Evolutionary conservation across 2,329 filamentous ascomycete genomes (phyloP).

Genomic region (Zymoseptoria ardabiliae): DNA sequence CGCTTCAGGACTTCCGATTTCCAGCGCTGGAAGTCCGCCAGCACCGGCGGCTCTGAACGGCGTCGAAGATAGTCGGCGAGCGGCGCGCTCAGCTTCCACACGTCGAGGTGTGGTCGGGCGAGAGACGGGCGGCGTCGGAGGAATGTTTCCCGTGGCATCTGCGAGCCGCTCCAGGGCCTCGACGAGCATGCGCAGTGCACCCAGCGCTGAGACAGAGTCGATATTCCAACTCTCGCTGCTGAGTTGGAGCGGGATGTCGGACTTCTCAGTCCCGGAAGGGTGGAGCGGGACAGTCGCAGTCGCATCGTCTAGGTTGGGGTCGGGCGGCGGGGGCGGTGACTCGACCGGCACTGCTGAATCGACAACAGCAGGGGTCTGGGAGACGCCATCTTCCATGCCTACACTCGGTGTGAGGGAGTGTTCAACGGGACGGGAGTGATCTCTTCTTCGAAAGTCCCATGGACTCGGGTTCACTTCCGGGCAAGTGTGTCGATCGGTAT

Average conservation of each 20-base stretch:
- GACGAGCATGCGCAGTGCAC: slow-evolving; percentile 73
- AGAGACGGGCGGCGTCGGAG: slow-evolving; percentile 66
- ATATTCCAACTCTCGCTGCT: slow-evolving; percentile 52
- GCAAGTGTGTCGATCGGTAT: not conserved
- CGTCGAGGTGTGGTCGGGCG: slow-evolving; percentile 50
- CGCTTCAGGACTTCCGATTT: slow-evolving; percentile 41
- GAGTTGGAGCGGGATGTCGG: slow-evolving; percentile 25
- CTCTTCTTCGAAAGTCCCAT: not conserved
- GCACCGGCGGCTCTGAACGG: slow-evolving; percentile 41
- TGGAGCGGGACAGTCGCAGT: slow-evolving; percentile 12
- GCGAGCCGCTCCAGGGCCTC: slow-evolving; percentile 54
- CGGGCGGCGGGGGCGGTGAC: slow-evolving; percentile 22
- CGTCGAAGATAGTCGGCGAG: slow-evolving; percentile 31
- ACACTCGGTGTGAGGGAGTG: not conserved
- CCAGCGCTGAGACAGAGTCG: slow-evolving; percentile 62
- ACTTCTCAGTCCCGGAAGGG: slow-evolving; percentile 10
- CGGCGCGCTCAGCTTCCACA: slow-evolving; percentile 40
- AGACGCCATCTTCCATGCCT: slow-evolving; percentile 23
- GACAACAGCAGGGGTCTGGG: slow-evolving; percentile 7
- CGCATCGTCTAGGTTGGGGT: slow-evolving; percentile 21
- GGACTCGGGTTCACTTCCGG: not conserved
- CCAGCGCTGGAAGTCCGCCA: slow-evolving; percentile 4
- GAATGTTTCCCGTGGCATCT: slow-evolving; percentile 67
- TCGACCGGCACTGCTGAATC: slow-evolving; percentile 1
- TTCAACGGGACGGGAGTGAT: not conserved